These are phyloP conservation scores for Starmerella riodocensis DNA, from an alignment of 805 yeast genomes.

Conservation along the genomic window DNA sequence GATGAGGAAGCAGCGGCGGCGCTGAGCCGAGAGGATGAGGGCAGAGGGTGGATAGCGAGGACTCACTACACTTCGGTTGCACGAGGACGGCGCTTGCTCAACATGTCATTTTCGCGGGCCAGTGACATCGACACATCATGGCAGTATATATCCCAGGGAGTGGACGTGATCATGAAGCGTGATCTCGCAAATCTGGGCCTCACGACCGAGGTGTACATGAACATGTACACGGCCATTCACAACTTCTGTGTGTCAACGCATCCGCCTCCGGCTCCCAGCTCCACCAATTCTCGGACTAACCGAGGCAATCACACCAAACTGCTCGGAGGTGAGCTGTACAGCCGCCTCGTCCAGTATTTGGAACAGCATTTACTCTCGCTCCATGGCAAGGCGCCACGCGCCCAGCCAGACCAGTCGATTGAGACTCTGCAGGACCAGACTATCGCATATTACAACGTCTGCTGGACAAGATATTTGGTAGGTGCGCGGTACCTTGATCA, in stretches of 20 bases:
- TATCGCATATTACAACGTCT: slow-evolving; percentile 67
- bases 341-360: slow-evolving; percentile 54
- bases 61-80: too few relatives aligned
- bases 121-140: slow-evolving; percentile 28
- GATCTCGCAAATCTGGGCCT: slow-evolving; percentile 28
- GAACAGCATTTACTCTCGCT: slow-evolving; percentile 34
- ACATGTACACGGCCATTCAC: slow-evolving; percentile 81
- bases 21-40: too few relatives aligned
- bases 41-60: too few relatives aligned
- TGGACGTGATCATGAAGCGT: slow-evolving; percentile 29
- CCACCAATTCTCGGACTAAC: slow-evolving; percentile 5
- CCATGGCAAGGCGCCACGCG: slow-evolving; percentile 16
- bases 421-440: slow-evolving; percentile 45
- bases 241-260: slow-evolving; percentile 59
- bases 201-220: slow-evolving; percentile 53
- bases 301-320: slow-evolving; percentile 32
- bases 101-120: slow-evolving; percentile 10
- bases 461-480: slow-evolving; percentile 79
- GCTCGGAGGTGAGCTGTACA: slow-evolving; percentile 83
- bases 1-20: too few relatives aligned
- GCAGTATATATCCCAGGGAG: slow-evolving; percentile 31
- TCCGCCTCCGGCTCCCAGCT: slow-evolving; percentile 12
- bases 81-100: too few relatives aligned
- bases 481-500: slow-evolving; percentile 89
- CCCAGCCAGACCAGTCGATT: slow-evolving; percentile 3